Evolutionary conservation across 2,329 filamentous ascomycete species (phyloP).

Genomic region (Cladosporium halotolerans): DNA sequence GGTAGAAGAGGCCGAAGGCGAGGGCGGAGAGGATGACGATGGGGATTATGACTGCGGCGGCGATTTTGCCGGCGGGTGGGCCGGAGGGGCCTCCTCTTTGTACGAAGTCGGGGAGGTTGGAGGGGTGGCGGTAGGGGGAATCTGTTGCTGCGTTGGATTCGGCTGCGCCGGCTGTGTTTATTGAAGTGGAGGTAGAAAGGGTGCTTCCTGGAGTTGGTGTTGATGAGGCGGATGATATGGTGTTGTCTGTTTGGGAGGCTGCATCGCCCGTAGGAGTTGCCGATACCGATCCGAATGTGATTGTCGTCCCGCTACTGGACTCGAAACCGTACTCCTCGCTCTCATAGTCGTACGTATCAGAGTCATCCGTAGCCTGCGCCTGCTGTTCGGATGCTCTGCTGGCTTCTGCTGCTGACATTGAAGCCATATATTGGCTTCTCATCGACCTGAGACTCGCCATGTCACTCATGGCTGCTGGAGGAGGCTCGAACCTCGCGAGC

Average conservation of each 20-base stretch:
- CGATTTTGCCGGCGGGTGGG: conserved; percentile 1
- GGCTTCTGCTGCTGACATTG: not conserved
- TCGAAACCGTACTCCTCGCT: not conserved
- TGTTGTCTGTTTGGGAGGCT: not conserved
- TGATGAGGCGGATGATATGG: not conserved
- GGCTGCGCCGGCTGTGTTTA: not conserved
- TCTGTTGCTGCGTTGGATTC: not conserved
- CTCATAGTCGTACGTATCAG: not conserved
- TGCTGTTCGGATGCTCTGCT: conserved; percentile 1
- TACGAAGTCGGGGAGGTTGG: not conserved
- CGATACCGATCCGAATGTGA: not conserved
- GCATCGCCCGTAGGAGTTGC: not conserved
- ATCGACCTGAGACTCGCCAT: not conserved
- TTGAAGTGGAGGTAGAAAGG: not conserved
- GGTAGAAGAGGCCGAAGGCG: not conserved
- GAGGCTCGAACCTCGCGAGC: not conserved
- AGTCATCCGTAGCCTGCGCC: not conserved
- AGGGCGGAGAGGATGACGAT: conserved; percentile 4
- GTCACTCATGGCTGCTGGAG: not conserved
- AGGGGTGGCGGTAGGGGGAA: not conserved
- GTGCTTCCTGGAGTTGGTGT: not conserved
- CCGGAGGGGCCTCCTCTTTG: not conserved
- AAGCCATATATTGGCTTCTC: not conserved
- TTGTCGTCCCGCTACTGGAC: not conserved
- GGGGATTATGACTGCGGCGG: conserved; percentile 3